A percentile compares a stretch with the other conserved stretches of the same genome.
phyloP scores from a whole-genome alignment of 140 eudicot species.

The Ambrosia hybrid region DNA sequence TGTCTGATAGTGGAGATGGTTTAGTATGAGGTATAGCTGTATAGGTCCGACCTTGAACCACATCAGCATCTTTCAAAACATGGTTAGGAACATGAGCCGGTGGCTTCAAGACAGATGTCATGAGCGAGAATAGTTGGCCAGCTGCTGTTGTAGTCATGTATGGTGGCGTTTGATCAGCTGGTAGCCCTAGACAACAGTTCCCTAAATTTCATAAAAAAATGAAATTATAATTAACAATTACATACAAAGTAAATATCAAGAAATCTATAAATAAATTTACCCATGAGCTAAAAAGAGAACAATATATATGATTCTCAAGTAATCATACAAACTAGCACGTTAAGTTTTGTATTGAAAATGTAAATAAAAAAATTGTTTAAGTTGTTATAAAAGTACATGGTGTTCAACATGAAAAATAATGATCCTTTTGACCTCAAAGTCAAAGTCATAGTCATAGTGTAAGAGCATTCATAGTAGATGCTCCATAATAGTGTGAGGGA shows the following conservation, averaged over 20 bases:
- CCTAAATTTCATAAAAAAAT: slow-evolving; percentile 40
- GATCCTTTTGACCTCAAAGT: too few species aligned
- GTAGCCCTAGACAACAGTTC: slow-evolving; percentile 58
- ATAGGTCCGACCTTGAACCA: slow-evolving; percentile 51
- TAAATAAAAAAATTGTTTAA: too few species aligned
- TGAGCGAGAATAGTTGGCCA: slow-evolving; percentile 35
- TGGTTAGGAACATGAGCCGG: slow-evolving; percentile 79
- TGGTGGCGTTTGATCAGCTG: slow-evolving; percentile 21
- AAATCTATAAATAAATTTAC: neutral
- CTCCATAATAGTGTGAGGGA: too few species aligned
- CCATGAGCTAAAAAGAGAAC: neutral
- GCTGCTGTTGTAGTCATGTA: slow-evolving; percentile 50
- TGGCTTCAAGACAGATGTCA: slow-evolving; percentile 37
- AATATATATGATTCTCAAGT: too few species aligned
- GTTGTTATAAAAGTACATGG: too few species aligned
- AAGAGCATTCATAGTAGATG: too few species aligned
- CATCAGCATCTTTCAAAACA: slow-evolving; percentile 46
- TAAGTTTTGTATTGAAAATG: too few species aligned
- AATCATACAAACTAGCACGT: too few species aligned
- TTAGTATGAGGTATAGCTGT: slow-evolving; percentile 42
- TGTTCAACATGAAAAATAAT: too few species aligned
- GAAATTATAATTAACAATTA: neutral
- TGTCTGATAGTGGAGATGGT: slow-evolving; percentile 35
- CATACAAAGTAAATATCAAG: neutral
- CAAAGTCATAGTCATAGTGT: too few species aligned